Evolutionary conservation across 116 monocot genomes (phyloP).

Genomic region (Papilionanthe hybrid): DNA sequence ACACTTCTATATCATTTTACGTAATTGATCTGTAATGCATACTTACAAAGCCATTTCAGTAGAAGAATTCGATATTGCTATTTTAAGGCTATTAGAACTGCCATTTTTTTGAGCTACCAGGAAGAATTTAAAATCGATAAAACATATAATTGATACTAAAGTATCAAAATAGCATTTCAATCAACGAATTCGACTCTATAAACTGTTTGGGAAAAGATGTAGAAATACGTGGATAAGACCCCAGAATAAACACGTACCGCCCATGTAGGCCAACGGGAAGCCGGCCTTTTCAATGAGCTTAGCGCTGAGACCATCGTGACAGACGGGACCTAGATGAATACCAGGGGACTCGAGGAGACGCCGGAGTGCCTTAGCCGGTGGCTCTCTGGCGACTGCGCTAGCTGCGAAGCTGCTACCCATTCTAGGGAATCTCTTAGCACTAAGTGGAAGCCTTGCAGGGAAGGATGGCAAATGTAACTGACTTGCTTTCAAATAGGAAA

Average conservation of each 20-base stretch:
- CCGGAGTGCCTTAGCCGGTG: slow-evolving; percentile 57
- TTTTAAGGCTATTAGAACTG: not conserved
- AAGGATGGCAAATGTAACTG: not conserved
- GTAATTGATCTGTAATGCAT: not conserved
- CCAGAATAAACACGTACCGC: slow-evolving; percentile 55
- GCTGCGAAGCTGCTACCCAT: not conserved
- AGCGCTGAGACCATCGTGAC: slow-evolving; percentile 79
- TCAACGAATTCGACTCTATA: not conserved
- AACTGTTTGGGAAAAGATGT: not conserved
- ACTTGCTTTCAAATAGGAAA: not conserved
- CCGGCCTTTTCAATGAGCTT: slow-evolving; percentile 81
- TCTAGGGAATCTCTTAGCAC: not conserved
- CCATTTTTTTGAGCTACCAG: not conserved
- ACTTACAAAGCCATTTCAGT: not conserved
- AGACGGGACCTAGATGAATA: slow-evolving; percentile 76
- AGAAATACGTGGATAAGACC: slow-evolving; percentile 11
- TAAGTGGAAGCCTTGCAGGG: not conserved
- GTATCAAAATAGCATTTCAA: not conserved
- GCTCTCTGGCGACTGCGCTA: slow-evolving; percentile 12
- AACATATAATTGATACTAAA: not conserved
- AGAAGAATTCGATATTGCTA: not conserved
- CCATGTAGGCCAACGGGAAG: slow-evolving; percentile 72
- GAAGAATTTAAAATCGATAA: not conserved
- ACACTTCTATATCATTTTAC: not conserved
- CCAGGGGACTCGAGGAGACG: slow-evolving; percentile 64